Evolutionary conservation across 768 basidiomycete species (phyloP).

Genomic region (Rhodotorula graminis): DNA sequence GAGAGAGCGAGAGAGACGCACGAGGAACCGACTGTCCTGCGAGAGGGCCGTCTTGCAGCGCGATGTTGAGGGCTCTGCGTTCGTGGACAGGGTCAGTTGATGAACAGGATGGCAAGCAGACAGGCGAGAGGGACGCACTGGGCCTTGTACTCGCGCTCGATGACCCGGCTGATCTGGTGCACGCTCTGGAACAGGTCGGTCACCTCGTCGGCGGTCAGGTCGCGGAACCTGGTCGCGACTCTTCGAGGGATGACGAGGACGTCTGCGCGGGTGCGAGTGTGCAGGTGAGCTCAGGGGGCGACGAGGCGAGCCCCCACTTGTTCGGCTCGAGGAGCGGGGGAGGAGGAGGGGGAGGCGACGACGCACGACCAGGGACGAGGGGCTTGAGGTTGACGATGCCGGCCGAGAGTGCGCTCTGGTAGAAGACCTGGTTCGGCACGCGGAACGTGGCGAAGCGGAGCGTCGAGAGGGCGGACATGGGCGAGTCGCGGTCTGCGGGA

Average conservation of each 20-base stretch:
- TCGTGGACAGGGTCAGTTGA: background rate
- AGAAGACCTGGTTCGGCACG: slow-evolving; percentile 37
- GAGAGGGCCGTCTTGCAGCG: slow-evolving; percentile 39
- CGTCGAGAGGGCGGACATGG: slow-evolving; percentile 2
- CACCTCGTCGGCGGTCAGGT: slow-evolving; percentile 60
- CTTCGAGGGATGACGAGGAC: slow-evolving; percentile 57
- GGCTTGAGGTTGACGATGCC: slow-evolving; percentile 95
- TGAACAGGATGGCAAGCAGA: background rate
- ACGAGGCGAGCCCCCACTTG: slow-evolving; percentile 1
- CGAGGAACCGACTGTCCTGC: slow-evolving; percentile 29
- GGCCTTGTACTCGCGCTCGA: slow-evolving; percentile 76
- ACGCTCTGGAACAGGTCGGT: slow-evolving; percentile 73
- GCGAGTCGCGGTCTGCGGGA: background rate
- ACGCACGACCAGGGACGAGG: slow-evolving; percentile 86
- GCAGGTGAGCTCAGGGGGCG: too few relatives aligned
- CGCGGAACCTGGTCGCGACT: slow-evolving; percentile 54
- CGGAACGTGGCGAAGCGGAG: slow-evolving; percentile 34
- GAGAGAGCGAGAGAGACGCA: slow-evolving; percentile 12
- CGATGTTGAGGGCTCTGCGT: slow-evolving; percentile 16
- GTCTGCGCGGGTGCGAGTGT: slow-evolving; percentile 47
- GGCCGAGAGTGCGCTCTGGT: slow-evolving; percentile 3
- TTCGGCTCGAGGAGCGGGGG: background rate
- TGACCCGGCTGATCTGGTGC: slow-evolving; percentile 67
- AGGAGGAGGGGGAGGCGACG: background rate
- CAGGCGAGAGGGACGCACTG: slow-evolving; percentile 50